These are phyloP conservation scores for Tuber magnatum DNA, from an alignment of 495 filamentous ascomycete genomes.

Conservation along the genomic window DNA sequence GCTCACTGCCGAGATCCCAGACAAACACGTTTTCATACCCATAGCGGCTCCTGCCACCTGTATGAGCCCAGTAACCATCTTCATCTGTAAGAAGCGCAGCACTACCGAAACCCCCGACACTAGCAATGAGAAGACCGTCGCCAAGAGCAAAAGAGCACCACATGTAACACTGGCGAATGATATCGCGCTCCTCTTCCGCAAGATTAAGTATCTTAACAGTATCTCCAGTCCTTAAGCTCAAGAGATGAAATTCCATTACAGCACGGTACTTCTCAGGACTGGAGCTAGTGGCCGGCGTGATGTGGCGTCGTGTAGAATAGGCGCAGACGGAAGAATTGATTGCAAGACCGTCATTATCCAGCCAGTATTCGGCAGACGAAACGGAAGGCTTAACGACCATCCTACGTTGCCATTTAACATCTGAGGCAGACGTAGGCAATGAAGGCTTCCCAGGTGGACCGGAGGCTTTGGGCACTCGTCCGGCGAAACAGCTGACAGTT, in stretches of 20 bases:
- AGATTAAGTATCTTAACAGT: constrained; percentile 34
- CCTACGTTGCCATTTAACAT: constrained; percentile 27
- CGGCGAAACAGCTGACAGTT: constrained; percentile 34
- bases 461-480: constrained; percentile 3
- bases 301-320: constrained; percentile 36
- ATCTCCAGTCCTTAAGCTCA: constrained; percentile 31
- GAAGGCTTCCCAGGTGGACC: neutral
- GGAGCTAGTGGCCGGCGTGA: constrained; percentile 4
- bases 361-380: constrained; percentile 29
- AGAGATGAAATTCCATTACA: constrained; percentile 36
- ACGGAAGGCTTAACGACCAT: constrained; percentile 23
- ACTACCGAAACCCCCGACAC: constrained; percentile 23
- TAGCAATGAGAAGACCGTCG: constrained; percentile 30
- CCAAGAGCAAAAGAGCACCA: constrained; percentile 37
- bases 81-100: constrained; percentile 12
- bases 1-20: constrained; percentile 30
- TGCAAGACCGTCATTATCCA: constrained; percentile 36
- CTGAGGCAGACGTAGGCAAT: neutral
- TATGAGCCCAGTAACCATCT: constrained; percentile 11
- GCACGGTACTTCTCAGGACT: constrained; percentile 7
- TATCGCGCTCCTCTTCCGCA: constrained; percentile 29
- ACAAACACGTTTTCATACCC: constrained; percentile 33
- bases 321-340: constrained; percentile 32
- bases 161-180: constrained; percentile 29
- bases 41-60: constrained; percentile 20